phyloP scores from a whole-genome alignment of 306 rosid genomes.

The Begonia peltatifolia region DNA sequence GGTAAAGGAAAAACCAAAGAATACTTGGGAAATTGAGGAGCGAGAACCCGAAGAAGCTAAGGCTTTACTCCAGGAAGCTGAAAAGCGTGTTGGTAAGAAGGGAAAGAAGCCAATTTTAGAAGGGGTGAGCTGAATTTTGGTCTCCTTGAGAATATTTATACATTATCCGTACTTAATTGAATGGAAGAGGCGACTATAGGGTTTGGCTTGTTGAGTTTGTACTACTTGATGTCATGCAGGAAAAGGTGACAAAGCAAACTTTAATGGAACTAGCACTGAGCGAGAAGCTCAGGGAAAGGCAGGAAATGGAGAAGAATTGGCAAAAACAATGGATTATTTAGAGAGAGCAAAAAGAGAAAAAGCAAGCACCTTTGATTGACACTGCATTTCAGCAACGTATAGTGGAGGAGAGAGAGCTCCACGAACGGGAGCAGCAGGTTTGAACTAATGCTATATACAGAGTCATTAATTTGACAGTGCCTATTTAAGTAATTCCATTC shows the following conservation, averaged over 20 bases:
- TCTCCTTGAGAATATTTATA: too few relatives aligned
- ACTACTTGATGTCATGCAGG: slow-evolving; percentile 23
- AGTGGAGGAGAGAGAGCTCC: slow-evolving; percentile 63
- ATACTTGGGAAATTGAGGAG: slow-evolving; percentile 64
- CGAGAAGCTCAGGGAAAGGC: slow-evolving; percentile 81
- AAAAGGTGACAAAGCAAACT: slow-evolving; percentile 45
- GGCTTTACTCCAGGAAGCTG: slow-evolving; percentile 45
- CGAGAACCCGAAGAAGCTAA: slow-evolving; percentile 56
- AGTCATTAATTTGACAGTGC: too few relatives aligned
- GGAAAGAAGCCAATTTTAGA: slow-evolving; percentile 57
- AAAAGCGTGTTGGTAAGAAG: slow-evolving; percentile 30
- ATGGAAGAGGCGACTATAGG: background rate
- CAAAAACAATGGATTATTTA: slow-evolving; percentile 77
- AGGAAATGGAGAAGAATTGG: slow-evolving; percentile 83
- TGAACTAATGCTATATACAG: background rate
- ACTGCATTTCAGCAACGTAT: slow-evolving; percentile 72
- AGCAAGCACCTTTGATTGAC: slow-evolving; percentile 76
- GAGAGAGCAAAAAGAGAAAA: slow-evolving; percentile 97
- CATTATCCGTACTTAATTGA: too few relatives aligned
- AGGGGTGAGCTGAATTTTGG: slow-evolving; percentile 37
- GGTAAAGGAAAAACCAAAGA: slow-evolving; percentile 46
- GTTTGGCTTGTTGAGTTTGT: slow-evolving; percentile 2
- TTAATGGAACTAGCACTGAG: slow-evolving; percentile 55
- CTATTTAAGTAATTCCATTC: too few relatives aligned
- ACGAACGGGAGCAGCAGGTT: slow-evolving; percentile 81